These are phyloP conservation scores for Lodderomyces jiufengensis DNA, from an alignment of 1,139 yeast species.

Conservation along the genomic window DNA sequence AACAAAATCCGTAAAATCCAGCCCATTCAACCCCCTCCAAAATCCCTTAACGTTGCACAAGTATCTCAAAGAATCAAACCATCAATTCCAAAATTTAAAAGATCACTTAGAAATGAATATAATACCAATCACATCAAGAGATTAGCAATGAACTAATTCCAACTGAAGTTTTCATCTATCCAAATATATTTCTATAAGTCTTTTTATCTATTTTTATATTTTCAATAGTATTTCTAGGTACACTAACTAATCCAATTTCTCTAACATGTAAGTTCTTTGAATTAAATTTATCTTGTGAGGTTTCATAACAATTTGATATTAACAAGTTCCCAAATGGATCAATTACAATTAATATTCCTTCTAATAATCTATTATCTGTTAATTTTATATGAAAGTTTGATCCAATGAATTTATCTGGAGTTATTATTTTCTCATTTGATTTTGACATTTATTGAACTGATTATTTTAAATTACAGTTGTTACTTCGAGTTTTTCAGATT, in stretches of 20 bases:
- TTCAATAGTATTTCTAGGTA: slow-evolving; percentile 32
- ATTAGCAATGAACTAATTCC: no score
- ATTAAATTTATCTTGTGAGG: slow-evolving; percentile 27
- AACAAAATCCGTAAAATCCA: slow-evolving; percentile 1
- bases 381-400: slow-evolving; percentile 26
- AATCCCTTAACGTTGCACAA: no score
- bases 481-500: neutral
- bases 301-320: slow-evolving; percentile 34
- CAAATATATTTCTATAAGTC: slow-evolving; percentile 15
- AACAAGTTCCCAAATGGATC: slow-evolving; percentile 47
- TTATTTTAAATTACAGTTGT: no score
- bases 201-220: slow-evolving; percentile 25
- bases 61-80: no score
- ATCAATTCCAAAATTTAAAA: no score
- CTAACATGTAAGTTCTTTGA: slow-evolving; percentile 23
- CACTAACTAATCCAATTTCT: slow-evolving; percentile 46
- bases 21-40: neutral
- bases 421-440: neutral
- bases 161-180: neutral
- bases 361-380: slow-evolving; percentile 31
- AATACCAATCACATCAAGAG: no score
- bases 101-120: no score
- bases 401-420: slow-evolving; percentile 33
- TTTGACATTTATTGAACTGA: no score
- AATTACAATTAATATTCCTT: slow-evolving; percentile 40